Base-by-base conservation (phyloP, 108 stramenopile genomes). In the Pseudonitzschia multistriata region DNA sequence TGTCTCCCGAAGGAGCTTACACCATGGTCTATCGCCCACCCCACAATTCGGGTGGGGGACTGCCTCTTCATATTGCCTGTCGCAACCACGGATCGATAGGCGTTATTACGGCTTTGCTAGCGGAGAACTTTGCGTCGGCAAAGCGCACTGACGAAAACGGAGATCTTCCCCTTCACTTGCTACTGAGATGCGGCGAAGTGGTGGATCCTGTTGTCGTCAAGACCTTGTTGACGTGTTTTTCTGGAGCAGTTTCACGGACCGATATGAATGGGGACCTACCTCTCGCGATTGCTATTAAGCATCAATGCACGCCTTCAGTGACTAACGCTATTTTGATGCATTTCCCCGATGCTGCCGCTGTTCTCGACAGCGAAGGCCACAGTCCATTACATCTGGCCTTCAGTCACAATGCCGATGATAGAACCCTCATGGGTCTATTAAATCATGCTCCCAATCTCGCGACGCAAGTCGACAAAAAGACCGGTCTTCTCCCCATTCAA, bases 151-250 rank as follows among this genome's bases (percentile, higher is more conserved):
- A 94, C 59, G 93, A 94, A 56, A 87, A 94, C 54, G 93, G 93
- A 4, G 93, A 94, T 63, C 61, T 94, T 24, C 93, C 93, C 11
- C 66, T 94, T 22, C 93, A 94, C 62, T 77, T 94, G 64, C 67
- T 94, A n/a, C 79, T 94, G 40, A 85, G 89, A 30, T 90, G 93
- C 57, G 93, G 93, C 28, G 87, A 87, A 73, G 79, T 78, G 7
- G 93, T 92, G 0, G 93, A 94, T 62, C 89, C 85, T 31, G 90
- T 90, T 42, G 93, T 90, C 34, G 90, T 94, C 50, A 92, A 94
- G 76, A 91, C 93, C 24, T 68, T 94, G 24, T 59, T 94, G 74
- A 90, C 90, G 40, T 94, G 93, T 70, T 85, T 92, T 66, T 66
- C 86, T 28, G 80, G 80, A 37, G 90, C 90, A 3, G 81, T 91